Evolutionary conservation across 208 protist genomes (phyloP).

Genomic region (Trypanosoma cruzi): DNA sequence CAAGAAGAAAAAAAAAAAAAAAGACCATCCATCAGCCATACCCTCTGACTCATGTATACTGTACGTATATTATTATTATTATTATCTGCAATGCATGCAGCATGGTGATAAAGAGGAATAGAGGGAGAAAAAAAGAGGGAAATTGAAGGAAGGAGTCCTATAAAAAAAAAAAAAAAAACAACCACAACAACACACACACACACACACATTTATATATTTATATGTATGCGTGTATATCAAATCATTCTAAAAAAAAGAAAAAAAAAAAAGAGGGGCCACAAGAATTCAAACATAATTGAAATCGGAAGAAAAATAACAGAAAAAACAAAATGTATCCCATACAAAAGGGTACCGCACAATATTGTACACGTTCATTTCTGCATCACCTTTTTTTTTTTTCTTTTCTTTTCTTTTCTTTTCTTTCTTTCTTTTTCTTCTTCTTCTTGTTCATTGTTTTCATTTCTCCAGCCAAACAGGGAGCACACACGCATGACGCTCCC

Average conservation of each 20-base stretch:
- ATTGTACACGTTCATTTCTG: not conserved
- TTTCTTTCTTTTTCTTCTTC: slow-evolving; percentile 6
- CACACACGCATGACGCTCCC: not conserved
- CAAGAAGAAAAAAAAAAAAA: not conserved
- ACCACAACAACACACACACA: no score
- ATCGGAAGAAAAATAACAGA: slow-evolving; percentile 19
- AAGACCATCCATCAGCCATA: not conserved
- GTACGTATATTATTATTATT: not conserved
- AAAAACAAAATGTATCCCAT: slow-evolving; percentile 1
- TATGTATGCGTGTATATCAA: no score
- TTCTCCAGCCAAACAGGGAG: no score
- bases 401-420: no score
- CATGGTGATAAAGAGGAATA: slow-evolving; percentile 6
- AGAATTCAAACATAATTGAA: no score
- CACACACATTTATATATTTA: no score
- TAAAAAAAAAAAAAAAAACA: no score
- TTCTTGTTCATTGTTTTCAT: slow-evolving; percentile 2
- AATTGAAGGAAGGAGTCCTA: no score
- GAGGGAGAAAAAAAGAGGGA: no score
- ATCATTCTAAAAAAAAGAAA: no score
- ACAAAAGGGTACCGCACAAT: not conserved
- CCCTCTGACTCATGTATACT: not conserved
- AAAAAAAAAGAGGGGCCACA: no score
- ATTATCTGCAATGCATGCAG: not conserved
- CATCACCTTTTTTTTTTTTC: no score